Base-by-base conservation (phyloP, 2,329 filamentous ascomycete species). In the Aureobasidium lini region DNA sequence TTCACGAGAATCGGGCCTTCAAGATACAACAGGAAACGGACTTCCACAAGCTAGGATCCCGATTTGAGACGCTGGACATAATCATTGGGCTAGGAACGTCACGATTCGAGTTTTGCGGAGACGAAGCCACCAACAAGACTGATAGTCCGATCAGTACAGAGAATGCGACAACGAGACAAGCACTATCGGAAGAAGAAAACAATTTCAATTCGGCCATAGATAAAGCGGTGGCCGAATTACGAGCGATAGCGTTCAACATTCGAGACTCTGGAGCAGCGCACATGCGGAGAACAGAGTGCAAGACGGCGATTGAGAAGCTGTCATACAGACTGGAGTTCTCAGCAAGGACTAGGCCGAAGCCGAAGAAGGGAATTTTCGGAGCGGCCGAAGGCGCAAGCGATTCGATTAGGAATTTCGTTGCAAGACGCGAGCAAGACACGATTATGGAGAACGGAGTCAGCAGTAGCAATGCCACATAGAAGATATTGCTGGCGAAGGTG, bases 181-280 rank as follows among this genome's bases (percentile, higher is more conserved):
- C 43, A 18, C 15, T 23, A 6, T 43, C 23, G 11, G 64, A 67
- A 43, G 75, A 73, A 11, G 76, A 80, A 48, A 70, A 64, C 2
- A 70, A 74, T 3, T 95, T 93, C 76, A 89, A 96, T 68, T 71
- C 75, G 6, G 78, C 84, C 10, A 77, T 96, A 36, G 91, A 96
- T 71, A 76, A 74, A 23, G 77, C 96, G 4, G 79, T 83, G 1
- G 72, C 74, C 16, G 77, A 76, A 36, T 76, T 95, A 54, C 83
- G 85, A 53, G 65, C 70, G 6, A 75, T 84, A 11, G 78, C 79
- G 57, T 76, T 76, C 16, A 80, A 80, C 40, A 95, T 95, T 66
- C 81, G 86, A 61, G 89, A 91, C 67, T 81, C 85, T 1, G 89
- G 89, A 42, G 87, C 89, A 46, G 84, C 84, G 23, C 84, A 88